phyloP scores from a whole-genome alignment of 2,329 filamentous ascomycete genomes.

The Monilinia polystroma region DNA sequence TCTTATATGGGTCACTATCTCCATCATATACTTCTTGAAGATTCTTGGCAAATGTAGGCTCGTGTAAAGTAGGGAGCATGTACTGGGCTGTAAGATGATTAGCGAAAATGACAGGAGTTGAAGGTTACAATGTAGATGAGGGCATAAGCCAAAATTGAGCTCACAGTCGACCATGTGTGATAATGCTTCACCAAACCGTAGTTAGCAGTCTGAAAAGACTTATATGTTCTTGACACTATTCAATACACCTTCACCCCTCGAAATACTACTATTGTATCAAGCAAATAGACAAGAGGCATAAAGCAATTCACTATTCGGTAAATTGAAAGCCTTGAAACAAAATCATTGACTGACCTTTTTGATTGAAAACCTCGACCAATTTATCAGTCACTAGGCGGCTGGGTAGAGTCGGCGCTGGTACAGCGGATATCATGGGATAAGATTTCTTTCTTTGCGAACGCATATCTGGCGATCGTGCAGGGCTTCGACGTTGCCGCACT shows the following conservation, averaged over 20 bases:
- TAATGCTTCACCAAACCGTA: slow-evolving; percentile 10
- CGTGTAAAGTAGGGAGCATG: slow-evolving; percentile 83
- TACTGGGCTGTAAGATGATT: slow-evolving; percentile 65
- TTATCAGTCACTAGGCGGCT: slow-evolving; percentile 71
- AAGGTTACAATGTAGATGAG: slow-evolving; percentile 7
- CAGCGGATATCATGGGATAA: slow-evolving; percentile 85
- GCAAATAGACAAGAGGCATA: not conserved
- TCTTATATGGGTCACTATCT: slow-evolving; percentile 74
- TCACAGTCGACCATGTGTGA: slow-evolving; percentile 18
- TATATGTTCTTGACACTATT: slow-evolving; percentile 6
- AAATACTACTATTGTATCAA: not conserved
- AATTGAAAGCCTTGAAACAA: slow-evolving; percentile 6
- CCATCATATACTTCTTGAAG: slow-evolving; percentile 79
- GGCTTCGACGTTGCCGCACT: slow-evolving; percentile 61
- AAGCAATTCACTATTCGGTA: slow-evolving; percentile 4
- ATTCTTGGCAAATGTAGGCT: slow-evolving; percentile 72
- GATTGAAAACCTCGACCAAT: slow-evolving; percentile 80
- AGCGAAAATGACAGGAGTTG: slow-evolving; percentile 23
- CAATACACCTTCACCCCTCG: slow-evolving; percentile 1
- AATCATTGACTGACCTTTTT: slow-evolving; percentile 62
- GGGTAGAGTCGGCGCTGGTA: slow-evolving; percentile 74
- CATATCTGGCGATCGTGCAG: slow-evolving; percentile 59
- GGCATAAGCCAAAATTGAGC: slow-evolving; percentile 19
- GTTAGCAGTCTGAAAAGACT: slow-evolving; percentile 16
- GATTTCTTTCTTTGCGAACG: slow-evolving; percentile 70